Evolutionary conservation across 2,329 filamentous ascomycete species (phyloP).

Genomic region (Penicillium palitans): DNA sequence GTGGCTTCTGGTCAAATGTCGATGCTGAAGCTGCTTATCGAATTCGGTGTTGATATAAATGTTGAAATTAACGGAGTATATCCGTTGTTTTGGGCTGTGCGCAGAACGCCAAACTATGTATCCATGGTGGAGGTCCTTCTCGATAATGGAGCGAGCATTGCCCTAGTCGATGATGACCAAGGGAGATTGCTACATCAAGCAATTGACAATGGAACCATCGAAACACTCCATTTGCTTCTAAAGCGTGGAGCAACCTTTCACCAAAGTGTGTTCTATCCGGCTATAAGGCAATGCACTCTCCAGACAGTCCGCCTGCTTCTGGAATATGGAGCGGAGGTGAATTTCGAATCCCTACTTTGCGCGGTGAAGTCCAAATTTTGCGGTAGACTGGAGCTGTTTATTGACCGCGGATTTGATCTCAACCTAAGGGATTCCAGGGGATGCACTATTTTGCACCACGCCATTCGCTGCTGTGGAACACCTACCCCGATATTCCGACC

Average conservation of each 20-base stretch:
- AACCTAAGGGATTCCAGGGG: background rate
- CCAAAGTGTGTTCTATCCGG: background rate
- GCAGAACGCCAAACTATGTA: background rate
- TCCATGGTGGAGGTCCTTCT: too few relatives aligned
- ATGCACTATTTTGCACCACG: background rate
- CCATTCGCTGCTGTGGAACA: background rate
- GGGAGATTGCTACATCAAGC: background rate
- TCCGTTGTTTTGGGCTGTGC: background rate
- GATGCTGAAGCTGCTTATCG: background rate
- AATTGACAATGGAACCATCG: background rate
- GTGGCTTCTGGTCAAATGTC: background rate
- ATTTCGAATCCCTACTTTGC: background rate
- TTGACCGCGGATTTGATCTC: background rate
- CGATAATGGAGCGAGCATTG: too few relatives aligned
- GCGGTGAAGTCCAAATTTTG: background rate
- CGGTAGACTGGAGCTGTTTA: background rate
- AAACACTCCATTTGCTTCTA: background rate
- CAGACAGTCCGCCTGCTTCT: background rate
- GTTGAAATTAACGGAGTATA: background rate
- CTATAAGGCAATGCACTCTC: background rate
- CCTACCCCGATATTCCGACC: too few relatives aligned
- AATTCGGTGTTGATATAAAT: background rate
- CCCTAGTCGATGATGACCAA: too few relatives aligned
- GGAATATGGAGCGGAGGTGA: background rate
- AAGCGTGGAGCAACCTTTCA: background rate